These are phyloP conservation scores for Phyllachora maydis DNA, from an alignment of 2,329 filamentous ascomycete species.

Conservation along the genomic window DNA sequence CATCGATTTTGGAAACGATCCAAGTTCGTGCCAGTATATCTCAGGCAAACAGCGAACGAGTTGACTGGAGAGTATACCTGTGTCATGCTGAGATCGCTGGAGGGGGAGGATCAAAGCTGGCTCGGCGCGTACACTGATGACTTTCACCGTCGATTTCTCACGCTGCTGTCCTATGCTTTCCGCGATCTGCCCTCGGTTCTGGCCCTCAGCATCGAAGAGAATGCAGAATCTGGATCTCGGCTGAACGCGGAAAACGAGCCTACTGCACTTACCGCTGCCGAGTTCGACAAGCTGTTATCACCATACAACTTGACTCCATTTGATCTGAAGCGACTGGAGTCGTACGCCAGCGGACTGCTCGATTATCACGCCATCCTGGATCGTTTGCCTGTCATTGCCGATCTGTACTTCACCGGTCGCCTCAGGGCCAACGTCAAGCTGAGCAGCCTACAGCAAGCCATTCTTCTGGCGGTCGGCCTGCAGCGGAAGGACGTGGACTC, in stretches of 20 bases:
- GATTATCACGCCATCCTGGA: constrained; percentile 97
- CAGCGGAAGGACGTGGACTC: constrained; percentile 76
- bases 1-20: constrained; percentile 96
- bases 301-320: constrained; percentile 70
- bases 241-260: constrained; percentile 22
- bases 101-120: constrained; percentile 52
- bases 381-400: constrained; percentile 64
- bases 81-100: constrained; percentile 80
- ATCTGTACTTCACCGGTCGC: constrained; percentile 67
- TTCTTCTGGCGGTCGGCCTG: constrained; percentile 76
- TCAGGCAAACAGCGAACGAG: constrained; percentile 86
- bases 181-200: constrained; percentile 57
- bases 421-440: constrained; percentile 48
- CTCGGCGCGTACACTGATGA: constrained; percentile 79
- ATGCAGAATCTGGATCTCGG: constrained; percentile 52
- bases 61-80: constrained; percentile 94
- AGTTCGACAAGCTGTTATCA: constrained; percentile 67
- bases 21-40: constrained; percentile 72
- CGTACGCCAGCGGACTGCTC: constrained; percentile 89
- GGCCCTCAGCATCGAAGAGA: constrained; percentile 75
- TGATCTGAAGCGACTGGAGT: constrained; percentile 85
- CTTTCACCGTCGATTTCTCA: constrained; percentile 86
- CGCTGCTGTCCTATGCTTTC: constrained; percentile 84
- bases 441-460: constrained; percentile 64
- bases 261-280: constrained; percentile 43